Percentiles rank a stretch among this genome's conserved stretches.
Conservation (phyloP, 2,329 filamentous ascomycete species). For the Fusarium buxicola region DNA sequence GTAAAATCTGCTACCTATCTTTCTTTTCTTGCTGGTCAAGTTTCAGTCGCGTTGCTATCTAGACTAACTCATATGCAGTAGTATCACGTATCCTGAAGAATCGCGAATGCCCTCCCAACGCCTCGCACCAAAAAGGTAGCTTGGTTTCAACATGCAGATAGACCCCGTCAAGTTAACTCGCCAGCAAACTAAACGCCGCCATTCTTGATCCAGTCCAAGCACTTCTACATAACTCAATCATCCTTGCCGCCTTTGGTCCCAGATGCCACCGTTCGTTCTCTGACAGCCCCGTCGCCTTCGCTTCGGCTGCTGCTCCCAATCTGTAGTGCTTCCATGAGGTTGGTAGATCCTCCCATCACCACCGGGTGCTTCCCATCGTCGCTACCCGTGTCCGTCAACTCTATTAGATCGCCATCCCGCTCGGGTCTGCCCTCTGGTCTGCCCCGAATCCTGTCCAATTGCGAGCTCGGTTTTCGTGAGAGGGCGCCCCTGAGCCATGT, state of each 20-base stretch:
- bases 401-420: conserved; percentile 73
- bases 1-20: conserved; percentile 8
- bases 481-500: conserved; percentile 90
- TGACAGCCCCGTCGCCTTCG: conserved; percentile 52
- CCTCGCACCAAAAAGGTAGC: conserved; percentile 36
- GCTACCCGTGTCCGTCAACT: conserved; percentile 72
- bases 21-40: conserved; percentile 10
- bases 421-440: conserved; percentile 52
- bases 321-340: conserved; percentile 49
- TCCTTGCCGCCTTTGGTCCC: conserved; percentile 51
- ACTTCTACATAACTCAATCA: conserved; percentile 24
- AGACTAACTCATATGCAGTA: conserved; percentile 32
- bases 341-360: conserved; percentile 40
- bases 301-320: conserved; percentile 52
- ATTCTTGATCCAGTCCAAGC: conserved; percentile 12
- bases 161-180: conserved; percentile 14
- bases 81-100: conserved; percentile 36
- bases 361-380: conserved; percentile 60
- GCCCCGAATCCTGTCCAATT: conserved; percentile 55
- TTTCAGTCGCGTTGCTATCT: conserved; percentile 12
- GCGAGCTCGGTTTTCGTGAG: conserved; percentile 68
- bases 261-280: conserved; percentile 52
- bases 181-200: conserved; percentile 35
- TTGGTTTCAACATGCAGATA: conserved; percentile 34
- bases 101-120: conserved; percentile 40